Evolutionary conservation across 768 basidiomycete species (phyloP).

Genomic region (Pleurotus citrinopileatus): DNA sequence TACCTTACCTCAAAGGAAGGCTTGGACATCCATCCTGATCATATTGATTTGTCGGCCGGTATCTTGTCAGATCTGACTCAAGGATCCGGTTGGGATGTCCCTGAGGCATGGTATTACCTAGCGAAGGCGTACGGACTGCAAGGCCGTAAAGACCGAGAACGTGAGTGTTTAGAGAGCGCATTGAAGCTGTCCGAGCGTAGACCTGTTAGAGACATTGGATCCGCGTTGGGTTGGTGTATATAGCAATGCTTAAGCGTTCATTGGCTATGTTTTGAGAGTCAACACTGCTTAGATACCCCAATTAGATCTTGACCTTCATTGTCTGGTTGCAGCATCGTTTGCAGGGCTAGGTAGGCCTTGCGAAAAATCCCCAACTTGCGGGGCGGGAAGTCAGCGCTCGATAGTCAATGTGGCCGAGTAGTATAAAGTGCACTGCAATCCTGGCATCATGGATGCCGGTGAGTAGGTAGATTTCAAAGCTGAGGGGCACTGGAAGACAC

Average conservation of each 20-base stretch:
- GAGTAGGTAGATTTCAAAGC: too few relatives aligned
- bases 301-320: too few relatives aligned
- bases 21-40: constrained; percentile 25
- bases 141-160: constrained; percentile 65
- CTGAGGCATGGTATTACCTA: constrained; percentile 94
- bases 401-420: too few relatives aligned
- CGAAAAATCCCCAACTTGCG: too few relatives aligned
- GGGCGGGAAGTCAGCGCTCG: too few relatives aligned
- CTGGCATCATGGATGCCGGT: too few relatives aligned
- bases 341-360: too few relatives aligned
- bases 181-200: constrained; percentile 59
- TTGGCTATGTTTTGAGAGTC: too few relatives aligned
- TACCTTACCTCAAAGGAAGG: constrained; percentile 47
- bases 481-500: too few relatives aligned
- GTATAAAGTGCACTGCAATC: too few relatives aligned
- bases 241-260: constrained; percentile 22
- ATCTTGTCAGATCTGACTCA: constrained; percentile 75
- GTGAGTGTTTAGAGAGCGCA: constrained; percentile 73
- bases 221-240: constrained; percentile 69
- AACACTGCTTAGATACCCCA: too few relatives aligned
- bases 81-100: constrained; percentile 83
- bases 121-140: constrained; percentile 79
- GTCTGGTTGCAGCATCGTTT: too few relatives aligned
- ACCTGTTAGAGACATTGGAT: constrained; percentile 60
- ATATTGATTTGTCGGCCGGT: constrained; percentile 81